These are phyloP conservation scores for Saccharum spontaneum DNA, from an alignment of 176 grass and related monocot species.

Conservation along the genomic window DNA sequence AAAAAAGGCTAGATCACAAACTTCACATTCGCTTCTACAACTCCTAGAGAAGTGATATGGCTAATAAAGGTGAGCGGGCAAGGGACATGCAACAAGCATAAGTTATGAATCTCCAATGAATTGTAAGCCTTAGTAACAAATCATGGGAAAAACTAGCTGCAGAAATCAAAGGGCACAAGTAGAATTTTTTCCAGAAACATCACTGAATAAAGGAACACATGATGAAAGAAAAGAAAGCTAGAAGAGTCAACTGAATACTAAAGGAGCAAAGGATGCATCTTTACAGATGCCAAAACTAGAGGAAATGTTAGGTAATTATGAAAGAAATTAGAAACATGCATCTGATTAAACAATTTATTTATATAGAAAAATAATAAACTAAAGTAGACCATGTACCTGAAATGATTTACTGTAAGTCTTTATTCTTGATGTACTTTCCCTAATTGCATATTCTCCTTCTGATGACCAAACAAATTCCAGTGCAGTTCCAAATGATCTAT, in stretches of 20 bases:
- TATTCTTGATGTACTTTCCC: constrained; percentile 95
- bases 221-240: constrained; percentile 11
- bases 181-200: constrained; percentile 6
- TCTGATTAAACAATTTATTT: neutral
- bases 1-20: constrained; percentile 2
- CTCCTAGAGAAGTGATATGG: neutral
- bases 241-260: neutral
- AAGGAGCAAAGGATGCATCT: neutral
- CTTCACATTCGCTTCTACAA: constrained; percentile 1
- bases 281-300: neutral
- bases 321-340: neutral
- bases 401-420: constrained; percentile 92
- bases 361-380: neutral
- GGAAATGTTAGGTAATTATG: neutral
- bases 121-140: neutral
- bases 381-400: constrained; percentile 50
- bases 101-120: constrained; percentile 7
- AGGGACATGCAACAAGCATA: neutral
- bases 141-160: neutral
- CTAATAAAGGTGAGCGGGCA: neutral
- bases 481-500: constrained; percentile 94
- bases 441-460: constrained; percentile 90
- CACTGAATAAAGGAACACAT: neutral
- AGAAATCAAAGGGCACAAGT: neutral
- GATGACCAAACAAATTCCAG: constrained; percentile 94